These are phyloP conservation scores for Zygotorulaspora mrakii DNA, from an alignment of 1,139 yeast genomes.

Conservation along the genomic window DNA sequence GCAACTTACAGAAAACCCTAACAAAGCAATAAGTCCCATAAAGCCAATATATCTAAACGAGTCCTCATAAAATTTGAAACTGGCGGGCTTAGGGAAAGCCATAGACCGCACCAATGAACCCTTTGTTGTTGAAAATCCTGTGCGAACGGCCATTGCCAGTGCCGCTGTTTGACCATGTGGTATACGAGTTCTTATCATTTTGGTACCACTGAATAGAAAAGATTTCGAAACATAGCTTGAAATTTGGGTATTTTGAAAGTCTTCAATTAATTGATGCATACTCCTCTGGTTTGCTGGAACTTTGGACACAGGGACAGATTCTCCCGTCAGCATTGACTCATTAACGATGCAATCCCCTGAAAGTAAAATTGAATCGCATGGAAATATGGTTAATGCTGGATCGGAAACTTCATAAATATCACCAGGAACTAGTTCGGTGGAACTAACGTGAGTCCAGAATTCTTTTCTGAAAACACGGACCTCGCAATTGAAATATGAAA, in stretches of 20 bases:
- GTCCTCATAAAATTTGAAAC: conserved; percentile 89
- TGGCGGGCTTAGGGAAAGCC: conserved; percentile 93
- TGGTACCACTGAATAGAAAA: conserved; percentile 83
- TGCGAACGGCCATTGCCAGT: conserved; percentile 78
- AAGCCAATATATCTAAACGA: conserved; percentile 94
- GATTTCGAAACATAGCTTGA: conserved; percentile 68
- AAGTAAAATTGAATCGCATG: conserved; percentile 83
- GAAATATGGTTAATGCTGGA: conserved; percentile 67
- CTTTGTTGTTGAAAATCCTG: conserved; percentile 93
- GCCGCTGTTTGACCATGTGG: conserved; percentile 51
- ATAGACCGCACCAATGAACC: conserved; percentile 93
- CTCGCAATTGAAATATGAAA: conserved; percentile 71
- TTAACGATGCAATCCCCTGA: conserved; percentile 93
- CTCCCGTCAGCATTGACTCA: conserved; percentile 96
- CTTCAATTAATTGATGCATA: conserved; percentile 51
- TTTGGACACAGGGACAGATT: conserved; percentile 93
- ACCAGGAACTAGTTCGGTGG: conserved; percentile 90
- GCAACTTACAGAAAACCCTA: conserved; percentile 84
- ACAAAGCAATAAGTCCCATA: conserved; percentile 78
- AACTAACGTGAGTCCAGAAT: conserved; percentile 81
- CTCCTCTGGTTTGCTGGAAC: conserved; percentile 61
- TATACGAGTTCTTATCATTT: conserved; percentile 73
- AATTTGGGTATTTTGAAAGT: conserved; percentile 52
- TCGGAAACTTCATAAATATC: conserved; percentile 90
- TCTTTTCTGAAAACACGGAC: conserved; percentile 90